Percentiles rank a stretch among this genome's conserved stretches.
These are phyloP conservation scores for Sphaerostilbella broomeana DNA, from an alignment of 2,329 filamentous ascomycete species.

Conservation along the genomic window DNA sequence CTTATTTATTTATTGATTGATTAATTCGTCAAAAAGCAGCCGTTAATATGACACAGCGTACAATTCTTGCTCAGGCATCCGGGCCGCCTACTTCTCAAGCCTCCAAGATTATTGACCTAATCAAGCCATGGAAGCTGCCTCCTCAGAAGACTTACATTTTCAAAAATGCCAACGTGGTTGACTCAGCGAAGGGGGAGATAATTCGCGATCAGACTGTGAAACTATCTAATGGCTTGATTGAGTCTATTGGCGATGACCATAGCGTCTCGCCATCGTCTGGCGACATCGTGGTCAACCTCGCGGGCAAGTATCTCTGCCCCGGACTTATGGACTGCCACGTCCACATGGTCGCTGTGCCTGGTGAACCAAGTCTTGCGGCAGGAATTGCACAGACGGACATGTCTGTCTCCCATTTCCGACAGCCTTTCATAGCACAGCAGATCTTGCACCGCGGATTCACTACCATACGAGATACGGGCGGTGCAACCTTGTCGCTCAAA, in stretches of 20 bases:
- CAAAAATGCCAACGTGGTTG: constrained; percentile 38
- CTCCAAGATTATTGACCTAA: constrained; percentile 9
- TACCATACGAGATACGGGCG: constrained; percentile 51
- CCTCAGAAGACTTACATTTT: constrained; percentile 30
- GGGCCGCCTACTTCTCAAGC: background rate
- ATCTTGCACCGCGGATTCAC: constrained; percentile 55
- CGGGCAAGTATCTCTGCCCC: constrained; percentile 26
- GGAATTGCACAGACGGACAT: constrained; percentile 25
- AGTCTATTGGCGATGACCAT: constrained; percentile 16
- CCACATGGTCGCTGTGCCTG: constrained; percentile 26
- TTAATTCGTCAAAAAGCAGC: too few species aligned
- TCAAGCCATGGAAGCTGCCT: constrained; percentile 32
- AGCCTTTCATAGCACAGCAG: constrained; percentile 40
- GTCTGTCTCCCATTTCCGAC: constrained; percentile 34
- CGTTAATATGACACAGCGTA: background rate
- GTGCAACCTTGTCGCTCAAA: constrained; percentile 47
- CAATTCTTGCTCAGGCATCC: background rate
- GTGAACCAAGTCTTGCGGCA: constrained; percentile 20
- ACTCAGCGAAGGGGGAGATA: constrained; percentile 30
- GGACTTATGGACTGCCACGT: constrained; percentile 30
- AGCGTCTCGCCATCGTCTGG: background rate
- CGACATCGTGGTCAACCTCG: constrained; percentile 18
- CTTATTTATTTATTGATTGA: too few species aligned
- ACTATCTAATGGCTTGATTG: constrained; percentile 30
- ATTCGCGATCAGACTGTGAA: constrained; percentile 25